Percentiles rank a stretch among this genome's conserved stretches.
phyloP scores from a whole-genome alignment of 495 filamentous ascomycete species.

The Neurospora sp. region DNA sequence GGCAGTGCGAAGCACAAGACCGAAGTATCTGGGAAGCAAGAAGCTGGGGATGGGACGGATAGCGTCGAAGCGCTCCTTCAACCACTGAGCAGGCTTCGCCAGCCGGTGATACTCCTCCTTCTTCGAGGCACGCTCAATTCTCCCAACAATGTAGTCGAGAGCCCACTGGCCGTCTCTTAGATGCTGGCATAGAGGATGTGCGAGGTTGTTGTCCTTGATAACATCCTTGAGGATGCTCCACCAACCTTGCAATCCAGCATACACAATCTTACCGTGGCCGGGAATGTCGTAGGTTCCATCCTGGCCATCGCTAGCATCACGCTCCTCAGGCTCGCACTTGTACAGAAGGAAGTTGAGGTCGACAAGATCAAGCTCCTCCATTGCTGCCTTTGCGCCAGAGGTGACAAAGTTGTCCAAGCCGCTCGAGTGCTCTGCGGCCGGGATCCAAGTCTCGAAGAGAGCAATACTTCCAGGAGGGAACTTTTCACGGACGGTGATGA shows the following conservation, averaged over 20 bases:
- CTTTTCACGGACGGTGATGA: slow-evolving; percentile 65
- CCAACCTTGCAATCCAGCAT: slow-evolving; percentile 96
- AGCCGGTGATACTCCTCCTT: slow-evolving; percentile 50
- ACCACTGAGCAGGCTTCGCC: slow-evolving; percentile 58
- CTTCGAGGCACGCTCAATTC: slow-evolving; percentile 63
- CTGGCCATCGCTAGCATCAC: slow-evolving; percentile 62
- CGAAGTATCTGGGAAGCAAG: slow-evolving; percentile 87
- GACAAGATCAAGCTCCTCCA: slow-evolving; percentile 57
- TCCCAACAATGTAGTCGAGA: slow-evolving; percentile 74
- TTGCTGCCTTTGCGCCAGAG: slow-evolving; percentile 69
- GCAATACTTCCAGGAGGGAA: slow-evolving; percentile 92
- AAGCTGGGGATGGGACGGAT: slow-evolving; percentile 79
- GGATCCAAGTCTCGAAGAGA: slow-evolving; percentile 92
- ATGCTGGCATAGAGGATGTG: slow-evolving; percentile 86
- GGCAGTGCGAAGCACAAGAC: slow-evolving; percentile 73
- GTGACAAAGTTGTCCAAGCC: slow-evolving; percentile 78
- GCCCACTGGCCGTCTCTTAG: slow-evolving; percentile 89
- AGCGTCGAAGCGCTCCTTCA: slow-evolving; percentile 72
- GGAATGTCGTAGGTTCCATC: slow-evolving; percentile 88
- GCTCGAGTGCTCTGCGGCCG: slow-evolving; percentile 63
- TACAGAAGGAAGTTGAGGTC: slow-evolving; percentile 93
- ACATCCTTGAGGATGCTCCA: slow-evolving; percentile 86
- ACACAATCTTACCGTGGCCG: slow-evolving; percentile 71
- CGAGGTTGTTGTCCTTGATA: slow-evolving; percentile 82
- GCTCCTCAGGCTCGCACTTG: slow-evolving; percentile 85